A percentile compares a stretch with the other conserved stretches of the same genome.
Evolutionary conservation across 768 basidiomycete species (phyloP).

Genomic region (Auriscalpium orientale): DNA sequence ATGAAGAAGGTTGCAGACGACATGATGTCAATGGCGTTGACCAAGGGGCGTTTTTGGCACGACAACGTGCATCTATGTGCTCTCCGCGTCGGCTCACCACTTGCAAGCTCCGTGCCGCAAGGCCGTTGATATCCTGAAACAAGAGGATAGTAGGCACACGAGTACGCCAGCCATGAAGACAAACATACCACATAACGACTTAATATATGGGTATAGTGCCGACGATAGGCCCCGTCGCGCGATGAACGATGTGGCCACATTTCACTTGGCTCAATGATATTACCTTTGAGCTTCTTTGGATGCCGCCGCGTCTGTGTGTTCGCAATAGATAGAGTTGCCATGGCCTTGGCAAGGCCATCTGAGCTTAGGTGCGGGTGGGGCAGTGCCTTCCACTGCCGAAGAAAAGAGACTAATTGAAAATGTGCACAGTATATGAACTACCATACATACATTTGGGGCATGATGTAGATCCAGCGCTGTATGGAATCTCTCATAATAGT

Average conservation of each 20-base stretch:
- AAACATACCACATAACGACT: too few species aligned
- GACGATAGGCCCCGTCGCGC: too few species aligned
- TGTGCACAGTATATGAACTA: neutral
- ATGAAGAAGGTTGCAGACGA: too few species aligned
- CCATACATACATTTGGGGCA: neutral
- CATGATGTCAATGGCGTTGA: too few species aligned
- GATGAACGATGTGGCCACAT: neutral
- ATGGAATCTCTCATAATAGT: neutral
- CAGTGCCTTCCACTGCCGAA: neutral
- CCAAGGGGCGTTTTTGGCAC: too few species aligned
- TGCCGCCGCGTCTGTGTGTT: neutral
- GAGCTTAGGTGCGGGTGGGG: neutral
- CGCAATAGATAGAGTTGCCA: neutral
- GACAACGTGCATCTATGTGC: too few species aligned
- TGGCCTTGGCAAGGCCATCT: neutral
- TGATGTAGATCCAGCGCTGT: neutral
- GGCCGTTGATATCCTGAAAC: too few species aligned
- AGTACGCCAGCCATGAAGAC: too few species aligned
- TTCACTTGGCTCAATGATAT: neutral
- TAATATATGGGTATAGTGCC: too few species aligned
- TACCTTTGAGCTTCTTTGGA: neutral
- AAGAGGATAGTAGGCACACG: too few species aligned
- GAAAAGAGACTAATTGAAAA: neutral
- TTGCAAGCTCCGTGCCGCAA: too few species aligned
- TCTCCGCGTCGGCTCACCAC: too few species aligned